phyloP scores from a whole-genome alignment of 2,329 filamentous ascomycete species.

The Colletotrichum incanum region DNA sequence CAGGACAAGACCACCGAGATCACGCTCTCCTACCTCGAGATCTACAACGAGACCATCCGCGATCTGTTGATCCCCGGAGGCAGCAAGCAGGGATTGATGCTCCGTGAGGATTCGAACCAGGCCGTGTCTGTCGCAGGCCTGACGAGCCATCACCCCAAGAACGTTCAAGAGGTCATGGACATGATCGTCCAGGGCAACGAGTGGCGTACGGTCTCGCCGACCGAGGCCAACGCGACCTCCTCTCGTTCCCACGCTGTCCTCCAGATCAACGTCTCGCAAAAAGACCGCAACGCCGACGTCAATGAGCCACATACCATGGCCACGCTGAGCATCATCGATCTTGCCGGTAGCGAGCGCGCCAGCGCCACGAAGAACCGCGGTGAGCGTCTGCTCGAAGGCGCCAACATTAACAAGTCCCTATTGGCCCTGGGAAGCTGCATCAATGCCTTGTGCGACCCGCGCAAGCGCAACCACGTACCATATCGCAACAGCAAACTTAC shows the following conservation, averaged over 20 bases:
- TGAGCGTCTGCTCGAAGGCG: conserved; percentile 90
- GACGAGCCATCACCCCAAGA: conserved; percentile 90
- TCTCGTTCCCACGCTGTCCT: conserved; percentile 97
- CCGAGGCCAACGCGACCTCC: conserved; percentile 96
- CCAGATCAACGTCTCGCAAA: conserved; percentile 96
- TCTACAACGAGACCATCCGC: conserved; percentile 99
- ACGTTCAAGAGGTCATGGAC: conserved; percentile 98
- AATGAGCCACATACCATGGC: conserved; percentile 98
- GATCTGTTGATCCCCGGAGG: conserved; percentile 91
- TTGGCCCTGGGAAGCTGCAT: conserved; percentile 97
- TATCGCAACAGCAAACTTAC: conserved; percentile 99
- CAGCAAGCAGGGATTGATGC: conserved; percentile 87
- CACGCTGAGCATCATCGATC: conserved; percentile 96
- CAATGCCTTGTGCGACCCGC: conserved; percentile 94
- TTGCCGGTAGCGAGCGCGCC: conserved; percentile 95
- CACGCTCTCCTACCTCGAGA: conserved; percentile 95
- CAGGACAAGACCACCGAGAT: conserved; percentile 92
- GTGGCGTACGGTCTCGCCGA: conserved; percentile 94
- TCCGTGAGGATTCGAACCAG: conserved; percentile 95
- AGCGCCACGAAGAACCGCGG: conserved; percentile 97
- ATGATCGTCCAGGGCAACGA: conserved; percentile 98
- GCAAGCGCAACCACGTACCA: conserved; percentile 93
- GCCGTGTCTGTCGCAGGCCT: conserved; percentile 92
- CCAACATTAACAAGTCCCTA: conserved; percentile 99
- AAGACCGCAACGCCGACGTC: conserved; percentile 91